Evolutionary conservation across 805 yeast species (phyloP), one percentile per base, ranked within the genome.

Genomic region (Pichia manshurica): DNA sequence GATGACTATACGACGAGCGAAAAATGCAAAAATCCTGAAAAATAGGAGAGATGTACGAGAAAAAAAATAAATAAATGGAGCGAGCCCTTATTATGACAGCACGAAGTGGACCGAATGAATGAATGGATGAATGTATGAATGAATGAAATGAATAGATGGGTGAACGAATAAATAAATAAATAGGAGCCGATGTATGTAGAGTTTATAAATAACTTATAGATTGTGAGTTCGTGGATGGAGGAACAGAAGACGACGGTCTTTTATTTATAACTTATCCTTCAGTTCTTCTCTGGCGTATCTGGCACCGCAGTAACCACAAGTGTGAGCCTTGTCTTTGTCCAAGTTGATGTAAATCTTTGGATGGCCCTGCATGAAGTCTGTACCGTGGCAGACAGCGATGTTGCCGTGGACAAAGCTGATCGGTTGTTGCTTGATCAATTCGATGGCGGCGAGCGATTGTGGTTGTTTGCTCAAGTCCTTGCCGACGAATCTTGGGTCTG

Each of bases 351-450:
- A 87, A 20, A 87, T 79, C 64, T 82, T 84, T 39, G 96, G 96
- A 64, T 87, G 96, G 17, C 96, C 96, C 57, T 80, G 85, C 58
- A 78, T 79, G 10, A 84, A 85, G 56, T 73, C 80, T 55, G 84
- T 82, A 35, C 96, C 96, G 58, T 84, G 87, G 64, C 96, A 87
- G 16, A 83, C 91, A 1, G 96, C 96, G 45, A 80, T 65, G 57
- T 79, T 74, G 28, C 53, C 50, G 53, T 73, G 75, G 35, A 87
- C 69, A 60, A 75, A 84, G 56, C 78, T 70, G 37, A 87, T 69
- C 2, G 96, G 95, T 60, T 81, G 80, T 60, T 82, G 69, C 29
- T 84, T 82, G 56, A 87, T 84, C 65, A 87, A 74, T 39, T 87
- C 93, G 59, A 87, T 87, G 47, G 95, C 95, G 37, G 95, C 86